These are phyloP conservation scores for Trypanosoma vivax DNA, from an alignment of 208 protist species.

Conservation along the genomic window DNA sequence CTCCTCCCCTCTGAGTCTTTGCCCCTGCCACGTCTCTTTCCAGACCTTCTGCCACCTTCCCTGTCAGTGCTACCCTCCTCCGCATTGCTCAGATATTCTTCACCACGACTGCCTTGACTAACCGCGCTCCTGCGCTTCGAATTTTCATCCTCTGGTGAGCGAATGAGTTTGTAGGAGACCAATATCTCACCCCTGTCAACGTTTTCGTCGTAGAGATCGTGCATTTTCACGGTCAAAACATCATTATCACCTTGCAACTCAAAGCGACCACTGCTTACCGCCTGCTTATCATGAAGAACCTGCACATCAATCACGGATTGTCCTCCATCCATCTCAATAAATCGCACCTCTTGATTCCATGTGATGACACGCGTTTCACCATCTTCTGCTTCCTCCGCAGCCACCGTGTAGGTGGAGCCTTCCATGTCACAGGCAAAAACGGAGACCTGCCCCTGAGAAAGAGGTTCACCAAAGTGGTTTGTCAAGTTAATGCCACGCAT, in stretches of 20 bases:
- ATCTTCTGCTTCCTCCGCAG: constrained; percentile 30
- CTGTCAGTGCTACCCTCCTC: no score
- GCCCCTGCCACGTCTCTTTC: no score
- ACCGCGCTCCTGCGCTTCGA: not conserved
- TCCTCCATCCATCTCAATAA: constrained; percentile 56
- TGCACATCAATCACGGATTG: constrained; percentile 51
- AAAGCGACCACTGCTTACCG: constrained; percentile 42
- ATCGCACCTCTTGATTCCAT: constrained; percentile 88
- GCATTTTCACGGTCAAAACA: constrained; percentile 53
- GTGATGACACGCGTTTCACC: constrained; percentile 39
- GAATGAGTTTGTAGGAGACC: constrained; percentile 70
- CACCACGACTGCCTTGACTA: not conserved
- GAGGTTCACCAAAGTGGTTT: constrained; percentile 27
- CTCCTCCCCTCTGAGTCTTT: no score
- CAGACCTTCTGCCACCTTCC: no score
- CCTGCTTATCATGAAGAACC: constrained; percentile 46
- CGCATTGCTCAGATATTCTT: no score
- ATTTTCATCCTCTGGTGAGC: constrained; percentile 13
- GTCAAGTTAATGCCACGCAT: constrained; percentile 67
- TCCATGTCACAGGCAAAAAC: constrained; percentile 71
- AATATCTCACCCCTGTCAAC: constrained; percentile 59
- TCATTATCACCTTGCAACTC: constrained; percentile 34
- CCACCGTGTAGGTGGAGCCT: constrained; percentile 53
- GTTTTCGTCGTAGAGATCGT: constrained; percentile 33
- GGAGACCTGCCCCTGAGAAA: constrained; percentile 44